Conservation (phyloP, 768 basidiomycete genomes). For the Mrakia hoshinonis region DNA sequence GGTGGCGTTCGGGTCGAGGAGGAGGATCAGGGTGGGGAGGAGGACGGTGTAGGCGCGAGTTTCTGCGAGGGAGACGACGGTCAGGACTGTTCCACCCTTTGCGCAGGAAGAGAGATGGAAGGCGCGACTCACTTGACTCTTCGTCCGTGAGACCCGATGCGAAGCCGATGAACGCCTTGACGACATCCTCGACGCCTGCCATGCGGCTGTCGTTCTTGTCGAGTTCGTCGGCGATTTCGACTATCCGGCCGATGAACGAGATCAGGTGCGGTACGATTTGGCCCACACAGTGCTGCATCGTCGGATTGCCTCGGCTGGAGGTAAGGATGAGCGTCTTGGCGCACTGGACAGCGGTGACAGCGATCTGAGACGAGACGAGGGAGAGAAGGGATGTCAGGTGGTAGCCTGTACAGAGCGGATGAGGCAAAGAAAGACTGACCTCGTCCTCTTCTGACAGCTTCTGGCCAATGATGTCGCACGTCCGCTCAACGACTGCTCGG, state of each 20-base stretch:
- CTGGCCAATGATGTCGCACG: slow-evolving; percentile 73
- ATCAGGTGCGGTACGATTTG: slow-evolving; percentile 72
- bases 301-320: slow-evolving; percentile 55
- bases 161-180: slow-evolving; percentile 67
- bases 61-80: slow-evolving; percentile 44
- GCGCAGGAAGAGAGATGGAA: neutral
- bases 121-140: slow-evolving; percentile 51
- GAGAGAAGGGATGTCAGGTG: neutral
- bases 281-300: slow-evolving; percentile 62
- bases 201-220: slow-evolving; percentile 50
- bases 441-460: slow-evolving; percentile 56
- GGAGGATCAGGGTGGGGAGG: slow-evolving; percentile 63
- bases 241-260: slow-evolving; percentile 64
- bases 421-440: slow-evolving; percentile 39
- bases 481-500: slow-evolving; percentile 67
- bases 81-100: neutral
- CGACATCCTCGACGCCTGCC: slow-evolving; percentile 63
- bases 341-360: slow-evolving; percentile 81
- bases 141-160: slow-evolving; percentile 52
- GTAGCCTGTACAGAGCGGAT: neutral
- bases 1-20: slow-evolving; percentile 51
- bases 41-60: slow-evolving; percentile 60
- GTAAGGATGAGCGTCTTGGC: slow-evolving; percentile 72
- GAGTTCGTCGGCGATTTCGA: slow-evolving; percentile 52
- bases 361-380: slow-evolving; percentile 47